A percentile compares a stretch with the other conserved stretches of the same genome.
These are phyloP conservation scores for Talaromyces stipitatus DNA, from an alignment of 495 filamentous ascomycete genomes.

Conservation along the genomic window DNA sequence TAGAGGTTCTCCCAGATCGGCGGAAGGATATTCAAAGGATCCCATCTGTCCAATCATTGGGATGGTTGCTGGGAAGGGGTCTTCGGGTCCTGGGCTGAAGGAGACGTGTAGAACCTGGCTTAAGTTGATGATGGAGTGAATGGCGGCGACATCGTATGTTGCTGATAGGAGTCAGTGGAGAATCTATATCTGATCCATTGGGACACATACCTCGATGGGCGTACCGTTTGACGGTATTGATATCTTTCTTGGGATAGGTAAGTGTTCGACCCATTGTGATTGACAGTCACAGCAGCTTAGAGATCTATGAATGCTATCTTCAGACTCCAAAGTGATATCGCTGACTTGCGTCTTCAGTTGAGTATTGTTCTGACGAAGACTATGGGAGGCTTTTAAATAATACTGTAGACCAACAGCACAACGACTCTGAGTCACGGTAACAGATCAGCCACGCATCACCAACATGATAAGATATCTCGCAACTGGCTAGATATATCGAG, in stretches of 20 bases:
- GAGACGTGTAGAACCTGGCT: conserved; percentile 76
- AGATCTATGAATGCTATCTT: no score
- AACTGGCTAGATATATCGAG: neutral
- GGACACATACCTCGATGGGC: conserved; percentile 51
- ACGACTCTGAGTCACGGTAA: neutral
- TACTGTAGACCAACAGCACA: neutral
- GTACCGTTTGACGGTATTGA: conserved; percentile 68
- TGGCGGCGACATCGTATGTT: conserved; percentile 64
- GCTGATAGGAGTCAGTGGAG: conserved; percentile 31
- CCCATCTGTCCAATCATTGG: conserved; percentile 89
- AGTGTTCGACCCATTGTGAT: conserved; percentile 41
- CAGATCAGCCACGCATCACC: neutral
- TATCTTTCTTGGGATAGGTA: conserved; percentile 57
- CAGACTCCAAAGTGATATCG: no score
- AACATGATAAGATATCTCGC: neutral
- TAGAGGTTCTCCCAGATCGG: conserved; percentile 53
- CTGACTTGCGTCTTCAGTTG: no score
- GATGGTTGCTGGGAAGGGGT: conserved; percentile 68
- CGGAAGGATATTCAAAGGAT: conserved; percentile 56
- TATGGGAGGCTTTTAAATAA: neutral
- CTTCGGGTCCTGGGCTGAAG: conserved; percentile 54
- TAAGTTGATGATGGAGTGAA: conserved; percentile 75
- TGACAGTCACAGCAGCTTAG: no score
- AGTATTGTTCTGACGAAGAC: neutral
- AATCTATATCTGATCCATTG: neutral